Evolutionary conservation across 805 yeast genomes (phyloP), one percentile per base, ranked within the genome.

Genomic region (Barnettozyma wickerhamii): DNA sequence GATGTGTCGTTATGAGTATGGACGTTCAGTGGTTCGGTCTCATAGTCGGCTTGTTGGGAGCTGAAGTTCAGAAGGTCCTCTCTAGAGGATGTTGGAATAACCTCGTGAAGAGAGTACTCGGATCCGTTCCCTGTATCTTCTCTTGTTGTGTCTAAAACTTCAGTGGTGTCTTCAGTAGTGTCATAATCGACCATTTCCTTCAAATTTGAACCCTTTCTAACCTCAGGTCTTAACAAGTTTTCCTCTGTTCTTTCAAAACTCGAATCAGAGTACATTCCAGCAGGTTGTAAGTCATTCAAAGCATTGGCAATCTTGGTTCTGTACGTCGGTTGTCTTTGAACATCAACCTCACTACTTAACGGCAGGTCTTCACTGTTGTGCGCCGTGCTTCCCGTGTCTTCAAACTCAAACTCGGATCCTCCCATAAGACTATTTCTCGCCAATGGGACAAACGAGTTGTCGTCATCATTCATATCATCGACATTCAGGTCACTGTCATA

Each of bases 271-370:
- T 45, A 38, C 35, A 37, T 28, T 9, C 33, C 29, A 5, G 43
- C 38, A 2, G 57, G 56, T 26, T 53, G 58, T 19, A 56, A 35
- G 2, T 48, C 53, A 21, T 51, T 47, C 15, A 56, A 40, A 0
- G 50, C 45, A 15, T 53, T 48, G 7, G 50, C 59, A 35, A 56
- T 55, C 18, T 47, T 49, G 0, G 60, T 55, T 47, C 61, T 49
- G 37, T 41, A 56, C 1, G 59, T 53, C 23, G 46, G 50, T 29
- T 45, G 45, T 33, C 60, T 50, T 10, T 28, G 40, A n/a, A 54
- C 44, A 10, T 26, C 26, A 23, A 23, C 26, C 9, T 23, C 26
- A 9, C 12, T 23, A 9, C 12, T 12, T 12, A 23, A 23, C 9
- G 12, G 12, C 9, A 12, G 9, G 26, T 9, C 12, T 23, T 23